These are phyloP conservation scores for Pachysolen tannophilus DNA, from an alignment of 805 yeast genomes.

Conservation along the genomic window DNA sequence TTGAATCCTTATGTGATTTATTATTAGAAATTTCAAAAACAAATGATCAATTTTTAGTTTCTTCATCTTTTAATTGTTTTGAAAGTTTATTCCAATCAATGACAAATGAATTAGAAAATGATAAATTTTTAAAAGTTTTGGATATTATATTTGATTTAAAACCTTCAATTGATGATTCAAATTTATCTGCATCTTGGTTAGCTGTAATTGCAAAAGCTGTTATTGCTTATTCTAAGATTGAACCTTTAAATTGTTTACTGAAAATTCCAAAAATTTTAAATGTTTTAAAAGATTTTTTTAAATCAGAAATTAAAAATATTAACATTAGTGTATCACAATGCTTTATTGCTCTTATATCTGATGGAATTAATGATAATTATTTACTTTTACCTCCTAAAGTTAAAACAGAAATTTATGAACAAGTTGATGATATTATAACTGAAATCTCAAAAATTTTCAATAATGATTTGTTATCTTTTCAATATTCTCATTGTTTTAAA, in stretches of 20 bases:
- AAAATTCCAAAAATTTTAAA: constrained; percentile 51
- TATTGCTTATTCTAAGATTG: constrained; percentile 35
- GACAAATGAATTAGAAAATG: constrained; percentile 43
- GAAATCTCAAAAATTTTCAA: constrained; percentile 46
- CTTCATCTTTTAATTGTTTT: constrained; percentile 76
- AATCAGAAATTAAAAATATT: constrained; percentile 56
- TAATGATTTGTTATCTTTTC: constrained; percentile 53
- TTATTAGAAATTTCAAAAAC: constrained; percentile 71
- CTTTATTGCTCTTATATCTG: constrained; percentile 66
- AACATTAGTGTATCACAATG: constrained; percentile 80
- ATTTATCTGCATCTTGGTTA: constrained; percentile 89
- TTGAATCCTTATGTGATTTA: constrained; percentile 68
- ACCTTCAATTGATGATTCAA: constrained; percentile 77
- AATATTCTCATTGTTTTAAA: constrained; percentile 67
- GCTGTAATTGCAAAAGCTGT: constrained; percentile 78
- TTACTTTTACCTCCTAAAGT: constrained; percentile 46
- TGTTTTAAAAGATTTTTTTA: constrained; percentile 54
- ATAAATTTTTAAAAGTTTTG: constrained; percentile 55
- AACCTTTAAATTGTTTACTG: constrained; percentile 42
- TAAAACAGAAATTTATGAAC: constrained; percentile 43
- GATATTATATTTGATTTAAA: constrained; percentile 69
- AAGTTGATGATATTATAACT: constrained; percentile 44
- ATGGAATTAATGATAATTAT: constrained; percentile 53
- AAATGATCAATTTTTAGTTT: constrained; percentile 77
- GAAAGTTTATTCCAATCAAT: constrained; percentile 69